Evolutionary conservation across 2,329 filamentous ascomycete species (phyloP), one percentile per base, ranked within the genome.

Genomic region (Ciborinia camelliae): DNA sequence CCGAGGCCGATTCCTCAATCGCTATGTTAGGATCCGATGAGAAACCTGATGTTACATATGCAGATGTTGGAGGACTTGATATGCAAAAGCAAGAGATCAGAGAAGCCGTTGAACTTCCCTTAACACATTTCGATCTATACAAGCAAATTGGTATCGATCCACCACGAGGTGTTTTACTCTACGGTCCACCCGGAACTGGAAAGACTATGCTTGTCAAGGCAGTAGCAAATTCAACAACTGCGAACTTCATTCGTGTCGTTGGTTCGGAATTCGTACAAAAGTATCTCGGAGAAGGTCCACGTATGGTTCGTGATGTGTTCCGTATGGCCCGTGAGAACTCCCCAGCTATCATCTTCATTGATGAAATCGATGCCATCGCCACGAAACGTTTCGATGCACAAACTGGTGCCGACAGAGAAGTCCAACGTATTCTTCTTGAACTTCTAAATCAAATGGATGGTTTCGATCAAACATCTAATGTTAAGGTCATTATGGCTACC

Each of bases 21-120:
- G 95, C 95, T 70, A 99, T 99, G 95, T 86, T 99, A 62, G 94
- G 94, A 67, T 85, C 89, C 65, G 91, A 97, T 75, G 95, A 99
- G 85, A 99, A 98, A 84, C 95, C 95, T 41, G 95, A 99, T 78
- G 91, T 99, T 66, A 96, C 93, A 51, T 99, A 99, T 74, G 94
- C 93, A 68, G 95, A 99, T 78, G 95, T 99, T 68, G 95, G 95
- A 82, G 95, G 95, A 57, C 81, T 98, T 70, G 95, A 99, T 75
- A 99, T 99, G 95, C 95, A 99, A 81, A 99, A 99, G 83, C 95
- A 99, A 81, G 95, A 99, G 79, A 99, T 99, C 70, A 86, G 95
- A 70, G 95, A 99, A 80, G 95, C 95, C 14, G 95, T 99, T 62
- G 95, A 99, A 82, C 83, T 99, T 70, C 95, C 95, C 41, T 83